Evolutionary conservation across 495 filamentous ascomycete genomes (phyloP).

Genomic region (Filosporella fistucella): DNA sequence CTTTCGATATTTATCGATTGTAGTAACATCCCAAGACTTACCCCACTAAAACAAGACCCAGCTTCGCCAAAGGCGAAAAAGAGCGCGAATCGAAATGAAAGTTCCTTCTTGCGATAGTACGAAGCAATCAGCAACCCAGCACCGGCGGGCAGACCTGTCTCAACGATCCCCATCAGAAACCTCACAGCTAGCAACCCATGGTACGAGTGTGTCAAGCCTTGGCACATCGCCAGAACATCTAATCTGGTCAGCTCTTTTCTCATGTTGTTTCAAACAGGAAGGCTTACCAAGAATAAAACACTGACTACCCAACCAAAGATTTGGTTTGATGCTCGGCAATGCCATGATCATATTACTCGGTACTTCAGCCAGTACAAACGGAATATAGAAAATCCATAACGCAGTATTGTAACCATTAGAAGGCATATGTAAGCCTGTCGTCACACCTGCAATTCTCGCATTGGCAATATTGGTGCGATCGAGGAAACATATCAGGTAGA

Average conservation of each 20-base stretch:
- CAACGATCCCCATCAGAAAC: conserved; percentile 84
- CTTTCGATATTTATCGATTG: conserved; percentile 34
- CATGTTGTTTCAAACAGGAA: not conserved
- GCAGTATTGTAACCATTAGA: conserved; percentile 68
- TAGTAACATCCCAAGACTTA: not conserved
- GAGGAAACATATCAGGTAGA: conserved; percentile 61
- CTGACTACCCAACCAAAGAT: conserved; percentile 4
- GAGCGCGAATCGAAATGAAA: conserved; percentile 22
- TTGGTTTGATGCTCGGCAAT: not conserved
- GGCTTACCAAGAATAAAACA: conserved; percentile 3
- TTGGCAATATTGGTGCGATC: conserved; percentile 61
- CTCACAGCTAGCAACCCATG: conserved; percentile 72
- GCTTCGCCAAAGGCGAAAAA: conserved; percentile 27
- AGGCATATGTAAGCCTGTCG: conserved; percentile 53
- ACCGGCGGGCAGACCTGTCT: conserved; percentile 35
- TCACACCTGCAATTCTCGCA: conserved; percentile 54
- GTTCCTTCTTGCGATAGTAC: conserved; percentile 26
- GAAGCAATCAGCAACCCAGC: conserved; percentile 26
- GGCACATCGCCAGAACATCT: conserved; percentile 68
- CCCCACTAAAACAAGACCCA: conserved; percentile 12
- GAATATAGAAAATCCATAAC: conserved; percentile 61
- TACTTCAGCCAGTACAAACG: conserved; percentile 65
- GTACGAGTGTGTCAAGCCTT: conserved; percentile 78
- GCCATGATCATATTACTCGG: conserved; percentile 51
- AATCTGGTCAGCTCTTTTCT: not conserved